Percentiles rank a stretch among this genome's conserved stretches.
Evolutionary conservation across 2,329 filamentous ascomycete genomes (phyloP).

Genomic region (Moelleriella libera): DNA sequence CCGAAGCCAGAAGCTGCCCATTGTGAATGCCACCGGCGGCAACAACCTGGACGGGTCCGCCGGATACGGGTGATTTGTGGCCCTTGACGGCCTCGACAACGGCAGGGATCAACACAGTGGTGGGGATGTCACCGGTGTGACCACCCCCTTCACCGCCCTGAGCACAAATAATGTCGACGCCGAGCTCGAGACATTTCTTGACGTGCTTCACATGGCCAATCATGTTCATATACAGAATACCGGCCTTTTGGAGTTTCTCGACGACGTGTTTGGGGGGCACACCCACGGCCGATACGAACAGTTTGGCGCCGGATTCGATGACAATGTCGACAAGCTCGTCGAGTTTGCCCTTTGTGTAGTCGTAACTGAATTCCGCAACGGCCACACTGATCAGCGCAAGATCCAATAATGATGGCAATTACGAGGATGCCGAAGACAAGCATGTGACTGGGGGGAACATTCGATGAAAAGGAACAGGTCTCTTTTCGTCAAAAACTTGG

Average conservation of each 20-base stretch:
- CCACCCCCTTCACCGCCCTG: conserved; percentile 97
- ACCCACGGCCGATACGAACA: conserved; percentile 95
- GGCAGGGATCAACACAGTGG: conserved; percentile 80
- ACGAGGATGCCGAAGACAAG: no score
- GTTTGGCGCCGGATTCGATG: conserved; percentile 78
- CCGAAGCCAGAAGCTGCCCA: conserved; percentile 76
- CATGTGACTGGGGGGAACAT: background rate
- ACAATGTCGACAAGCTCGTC: conserved; percentile 80
- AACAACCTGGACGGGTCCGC: conserved; percentile 76
- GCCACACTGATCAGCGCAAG: background rate
- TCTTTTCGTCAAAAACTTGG: background rate
- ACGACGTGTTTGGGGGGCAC: conserved; percentile 82
- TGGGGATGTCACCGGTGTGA: conserved; percentile 89
- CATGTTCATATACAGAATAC: conserved; percentile 99
- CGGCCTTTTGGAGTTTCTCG: conserved; percentile 74
- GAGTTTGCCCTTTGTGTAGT: conserved; percentile 99
- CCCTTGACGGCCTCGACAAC: conserved; percentile 71
- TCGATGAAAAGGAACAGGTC: background rate
- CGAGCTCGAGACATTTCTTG: conserved; percentile 83
- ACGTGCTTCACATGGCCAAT: conserved; percentile 99
- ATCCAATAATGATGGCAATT: no score
- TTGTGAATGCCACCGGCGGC: conserved; percentile 92
- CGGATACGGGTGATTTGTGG: conserved; percentile 76
- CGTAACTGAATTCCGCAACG: conserved; percentile 52
- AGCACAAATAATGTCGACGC: conserved; percentile 92